A percentile compares a stretch with the other conserved stretches of the same genome.
phyloP scores from a whole-genome alignment of 1,284 basidiomycete species.

The Malassezia japonica region DNA sequence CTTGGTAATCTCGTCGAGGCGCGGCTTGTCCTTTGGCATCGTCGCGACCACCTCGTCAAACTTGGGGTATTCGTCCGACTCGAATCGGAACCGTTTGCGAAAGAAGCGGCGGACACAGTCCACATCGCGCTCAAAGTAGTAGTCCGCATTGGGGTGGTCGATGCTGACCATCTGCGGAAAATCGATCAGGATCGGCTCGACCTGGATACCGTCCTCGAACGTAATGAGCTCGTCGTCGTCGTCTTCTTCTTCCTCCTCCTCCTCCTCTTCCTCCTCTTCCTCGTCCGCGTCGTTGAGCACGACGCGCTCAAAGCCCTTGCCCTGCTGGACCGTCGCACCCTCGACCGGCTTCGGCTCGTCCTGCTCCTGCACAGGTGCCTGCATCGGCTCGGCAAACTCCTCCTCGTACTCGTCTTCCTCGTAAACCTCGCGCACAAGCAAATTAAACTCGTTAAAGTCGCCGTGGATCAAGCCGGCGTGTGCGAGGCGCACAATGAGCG shows the following conservation, averaged over 20 bases:
- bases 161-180: constrained; percentile 99
- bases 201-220: constrained; percentile 61
- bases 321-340: constrained; percentile 26
- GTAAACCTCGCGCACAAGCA: constrained; percentile 63
- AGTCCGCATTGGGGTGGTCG: constrained; percentile 91
- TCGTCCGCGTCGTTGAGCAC: constrained; percentile 5
- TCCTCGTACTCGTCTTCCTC: constrained; percentile 3
- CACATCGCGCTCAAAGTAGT: constrained; percentile 97
- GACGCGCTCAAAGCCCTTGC: constrained; percentile 37
- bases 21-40: constrained; percentile 9
- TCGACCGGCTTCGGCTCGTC: constrained; percentile 3
- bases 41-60: constrained; percentile 30
- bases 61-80: constrained; percentile 71
- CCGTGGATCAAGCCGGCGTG: constrained; percentile 89
- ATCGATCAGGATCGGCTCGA: constrained; percentile 87
- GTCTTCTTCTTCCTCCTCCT: constrained; percentile 24
- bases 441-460: constrained; percentile 99
- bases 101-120: constrained; percentile 93
- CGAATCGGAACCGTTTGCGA: constrained; percentile 79
- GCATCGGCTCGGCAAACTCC: constrained; percentile 6
- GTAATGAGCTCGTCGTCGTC: constrained; percentile 50
- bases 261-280: constrained; percentile 10
- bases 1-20: constrained; percentile 33
- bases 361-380: constrained; percentile 18
- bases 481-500: constrained; percentile 87